phyloP scores from a whole-genome alignment of 1,139 yeast species.

The Yamadazyma trypodendri region DNA sequence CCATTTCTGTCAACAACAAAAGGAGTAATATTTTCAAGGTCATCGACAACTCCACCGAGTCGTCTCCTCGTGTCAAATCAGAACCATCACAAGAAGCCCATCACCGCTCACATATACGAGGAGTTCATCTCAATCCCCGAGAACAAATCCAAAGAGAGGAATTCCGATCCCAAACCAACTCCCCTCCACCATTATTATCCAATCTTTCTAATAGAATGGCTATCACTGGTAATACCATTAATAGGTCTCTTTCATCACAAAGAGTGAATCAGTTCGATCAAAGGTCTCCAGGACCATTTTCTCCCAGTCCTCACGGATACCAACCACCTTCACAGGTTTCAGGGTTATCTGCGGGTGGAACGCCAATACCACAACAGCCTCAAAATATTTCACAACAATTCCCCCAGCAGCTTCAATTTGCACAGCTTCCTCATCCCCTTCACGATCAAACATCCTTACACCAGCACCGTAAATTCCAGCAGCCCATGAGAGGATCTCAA shows the following conservation, averaged over 20 bases:
- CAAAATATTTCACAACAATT: neutral
- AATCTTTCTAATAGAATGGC: constrained; percentile 14
- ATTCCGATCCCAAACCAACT: constrained; percentile 7
- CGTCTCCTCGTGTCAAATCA: constrained; percentile 21
- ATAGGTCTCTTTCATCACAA: constrained; percentile 6
- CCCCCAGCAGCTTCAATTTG: neutral
- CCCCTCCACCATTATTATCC: constrained; percentile 14
- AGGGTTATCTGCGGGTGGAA: neutral
- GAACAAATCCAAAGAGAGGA: constrained; percentile 7
- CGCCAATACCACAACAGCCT: neutral
- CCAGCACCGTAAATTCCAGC: neutral
- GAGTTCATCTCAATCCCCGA: neutral
- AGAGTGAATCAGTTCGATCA: constrained; percentile 1
- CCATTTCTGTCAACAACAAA: constrained; percentile 48
- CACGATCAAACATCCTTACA: no score
- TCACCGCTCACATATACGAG: constrained; percentile 1
- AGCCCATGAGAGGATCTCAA: neutral
- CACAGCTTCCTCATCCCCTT: neutral
- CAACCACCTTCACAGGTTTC: constrained; percentile 1
- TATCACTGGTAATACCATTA: constrained; percentile 18
- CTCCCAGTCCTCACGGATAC: constrained; percentile 1
- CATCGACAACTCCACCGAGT: constrained; percentile 31
- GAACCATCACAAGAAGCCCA: neutral
- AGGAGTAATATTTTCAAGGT: constrained; percentile 43
- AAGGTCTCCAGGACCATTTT: constrained; percentile 1